Base-by-base conservation (phyloP, 495 filamentous ascomycete species). In the Oleoguttula mirabilis region DNA sequence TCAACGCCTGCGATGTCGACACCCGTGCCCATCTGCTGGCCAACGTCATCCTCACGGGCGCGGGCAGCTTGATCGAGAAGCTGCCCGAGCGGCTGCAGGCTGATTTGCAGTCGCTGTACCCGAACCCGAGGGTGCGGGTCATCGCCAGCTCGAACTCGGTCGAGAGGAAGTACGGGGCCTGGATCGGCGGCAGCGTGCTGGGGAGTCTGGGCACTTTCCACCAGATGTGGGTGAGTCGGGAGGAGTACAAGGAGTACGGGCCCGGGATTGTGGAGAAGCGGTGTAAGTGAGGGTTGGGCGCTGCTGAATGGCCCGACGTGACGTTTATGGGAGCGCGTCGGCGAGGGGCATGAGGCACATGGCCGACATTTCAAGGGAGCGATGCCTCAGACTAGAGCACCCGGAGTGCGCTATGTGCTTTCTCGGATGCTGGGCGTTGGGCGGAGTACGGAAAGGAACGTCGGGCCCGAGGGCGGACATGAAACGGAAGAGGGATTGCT, bases 141-240 rank as follows among this genome's bases (percentile, higher is more conserved):
- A 77, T 82, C 21, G 84, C 88, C 3, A 76, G 87, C 10, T 82
- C 84, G n/a, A 76, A 86, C 52, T 80, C 77, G 0, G 76, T 77
- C 10, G 90, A 99, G 72, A 66, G 90, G 37, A 76, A 81, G 43
- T 96, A 88, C 61, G 87, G 82, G 10, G 78, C 80, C 21, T 99
- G 92, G 92, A 82, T 99, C 48, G 90, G 90, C 19, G 90, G 90
- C 11, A 94, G 87, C 66, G 95, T 99, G 51, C 66, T 96, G 54
- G 88, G 82, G 2, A 94, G 87, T 64, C 61, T 99, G 67, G 92
- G 92, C 7, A 94, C 85, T n/a, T 99, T 99, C 62, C 90, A 99
- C 67, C 52, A 64, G 62, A 83, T 96, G 82, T 99, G 90, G 90
- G 87, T 99, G 48, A 85, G 79, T 14, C 77, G 66, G 59, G 81